Evolutionary conservation across 129 eudicot genomes (phyloP).

Genomic region (carrot (Daucus carota)): DNA sequence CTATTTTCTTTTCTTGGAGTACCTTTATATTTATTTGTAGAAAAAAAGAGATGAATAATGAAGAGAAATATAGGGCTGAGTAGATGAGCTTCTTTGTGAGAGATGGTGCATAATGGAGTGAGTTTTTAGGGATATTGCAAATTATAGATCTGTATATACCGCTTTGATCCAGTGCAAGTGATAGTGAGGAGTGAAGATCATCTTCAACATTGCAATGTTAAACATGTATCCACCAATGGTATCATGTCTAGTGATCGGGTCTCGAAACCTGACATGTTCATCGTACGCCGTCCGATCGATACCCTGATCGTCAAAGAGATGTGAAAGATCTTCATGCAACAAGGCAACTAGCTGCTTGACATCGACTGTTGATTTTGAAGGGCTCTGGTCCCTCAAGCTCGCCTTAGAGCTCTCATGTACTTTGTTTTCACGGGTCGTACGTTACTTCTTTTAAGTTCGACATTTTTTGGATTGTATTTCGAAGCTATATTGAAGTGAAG

Average conservation of each 20-base stretch:
- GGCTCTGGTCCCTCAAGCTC: constrained; percentile 41
- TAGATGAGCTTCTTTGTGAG: too few species aligned
- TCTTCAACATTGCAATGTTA: constrained; percentile 72
- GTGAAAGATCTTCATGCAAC: constrained; percentile 78
- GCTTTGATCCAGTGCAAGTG: constrained; percentile 82
- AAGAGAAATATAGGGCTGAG: too few species aligned
- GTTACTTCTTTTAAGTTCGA: constrained; percentile 11
- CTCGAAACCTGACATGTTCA: constrained; percentile 73
- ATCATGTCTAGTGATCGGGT: constrained; percentile 88
- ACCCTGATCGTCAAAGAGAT: constrained; percentile 88
- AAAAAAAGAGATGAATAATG: too few species aligned
- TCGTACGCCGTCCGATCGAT: constrained; percentile 83
- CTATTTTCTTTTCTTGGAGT: too few species aligned
- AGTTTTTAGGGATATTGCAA: too few species aligned
- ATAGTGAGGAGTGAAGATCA: constrained; percentile 62
- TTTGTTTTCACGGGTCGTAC: constrained; percentile 9
- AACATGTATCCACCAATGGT: constrained; percentile 65
- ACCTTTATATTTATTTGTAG: too few species aligned
- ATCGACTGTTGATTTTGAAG: constrained; percentile 37
- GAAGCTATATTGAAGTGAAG: constrained; percentile 9
- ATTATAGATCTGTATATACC: constrained; percentile 23
- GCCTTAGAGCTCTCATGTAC: constrained; percentile 20
- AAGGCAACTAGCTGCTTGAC: constrained; percentile 49
- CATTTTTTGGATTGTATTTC: constrained; percentile 15
- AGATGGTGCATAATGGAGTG: too few species aligned